A percentile compares a stretch with the other conserved stretches of the same genome.
phyloP scores from a whole-genome alignment of 139 green algal species.

The Gonium pectorale region DNA sequence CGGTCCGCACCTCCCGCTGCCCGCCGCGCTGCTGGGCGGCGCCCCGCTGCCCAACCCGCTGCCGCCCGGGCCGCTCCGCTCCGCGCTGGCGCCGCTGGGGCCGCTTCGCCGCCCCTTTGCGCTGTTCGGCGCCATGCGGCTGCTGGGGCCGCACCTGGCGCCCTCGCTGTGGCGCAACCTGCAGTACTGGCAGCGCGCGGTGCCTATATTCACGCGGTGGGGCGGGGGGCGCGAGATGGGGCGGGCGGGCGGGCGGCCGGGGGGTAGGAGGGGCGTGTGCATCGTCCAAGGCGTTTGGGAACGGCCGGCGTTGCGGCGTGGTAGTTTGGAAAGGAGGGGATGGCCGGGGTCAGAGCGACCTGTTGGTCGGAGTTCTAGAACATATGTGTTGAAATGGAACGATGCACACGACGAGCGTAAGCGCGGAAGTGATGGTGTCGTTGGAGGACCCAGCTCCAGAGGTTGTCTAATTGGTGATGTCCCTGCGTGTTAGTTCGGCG shows the following conservation, averaged over 20 bases:
- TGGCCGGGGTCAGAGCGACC: no score
- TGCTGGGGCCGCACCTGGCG: constrained; percentile 9
- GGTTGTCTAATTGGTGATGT: no score
- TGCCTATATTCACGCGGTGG: constrained; percentile 41
- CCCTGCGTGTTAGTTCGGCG: no score
- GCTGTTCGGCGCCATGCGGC: constrained; percentile 11
- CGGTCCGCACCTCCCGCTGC: not conserved
- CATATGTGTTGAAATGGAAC: no score
- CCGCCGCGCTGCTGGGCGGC: constrained; percentile 1
- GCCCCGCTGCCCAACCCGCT: not conserved
- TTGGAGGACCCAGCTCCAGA: no score
- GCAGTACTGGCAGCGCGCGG: constrained; percentile 51
- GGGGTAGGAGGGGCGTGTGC: not conserved
- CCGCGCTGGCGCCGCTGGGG: constrained; percentile 8
- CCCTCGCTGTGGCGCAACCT: constrained; percentile 45
- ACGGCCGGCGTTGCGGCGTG: no score
- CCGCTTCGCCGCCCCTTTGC: constrained; percentile 26
- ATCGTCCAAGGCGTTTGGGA: no score
- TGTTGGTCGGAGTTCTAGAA: no score
- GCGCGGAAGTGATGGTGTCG: no score
- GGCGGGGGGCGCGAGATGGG: not conserved
- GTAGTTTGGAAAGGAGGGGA: no score
- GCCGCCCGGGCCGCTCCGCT: not conserved
- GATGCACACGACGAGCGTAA: no score
- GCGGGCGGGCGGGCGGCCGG: not conserved